Evolutionary conservation across 257 asterid genomes (phyloP).

Genomic region (Solanum pimpinellifolium): DNA sequence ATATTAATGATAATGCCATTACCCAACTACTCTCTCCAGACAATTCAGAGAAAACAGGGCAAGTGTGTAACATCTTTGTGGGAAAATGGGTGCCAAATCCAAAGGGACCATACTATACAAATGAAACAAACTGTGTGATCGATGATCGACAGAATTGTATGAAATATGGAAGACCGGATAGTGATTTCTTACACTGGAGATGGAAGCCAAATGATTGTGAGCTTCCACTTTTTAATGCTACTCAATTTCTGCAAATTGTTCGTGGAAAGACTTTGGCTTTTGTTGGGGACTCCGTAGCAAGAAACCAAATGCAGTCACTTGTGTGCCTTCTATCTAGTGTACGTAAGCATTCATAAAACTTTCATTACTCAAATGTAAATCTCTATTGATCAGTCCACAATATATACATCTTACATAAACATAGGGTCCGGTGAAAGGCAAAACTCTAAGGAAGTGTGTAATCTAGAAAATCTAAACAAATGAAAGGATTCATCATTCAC

Average conservation of each 20-base stretch:
- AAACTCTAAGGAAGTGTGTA: background rate
- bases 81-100: constrained; percentile 7
- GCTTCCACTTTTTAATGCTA: constrained; percentile 4
- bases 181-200: constrained; percentile 10
- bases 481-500: too few relatives aligned
- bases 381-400: background rate
- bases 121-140: constrained; percentile 4
- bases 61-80: constrained; percentile 1
- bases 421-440: too few relatives aligned
- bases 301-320: constrained; percentile 16
- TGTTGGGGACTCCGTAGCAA: constrained; percentile 12
- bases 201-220: constrained; percentile 18
- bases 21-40: background rate
- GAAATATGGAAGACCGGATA: constrained; percentile 7
- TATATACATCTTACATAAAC: too few relatives aligned
- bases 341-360: background rate
- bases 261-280: constrained; percentile 13
- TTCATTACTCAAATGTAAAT: background rate
- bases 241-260: constrained; percentile 2
- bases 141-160: constrained; percentile 19
- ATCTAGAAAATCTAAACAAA: too few relatives aligned
- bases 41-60: background rate
- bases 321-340: constrained; percentile 14
- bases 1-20: background rate
- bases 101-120: constrained; percentile 6